phyloP scores from a whole-genome alignment of 208 protist genomes.

The Trypanosoma lewisi region DNA sequence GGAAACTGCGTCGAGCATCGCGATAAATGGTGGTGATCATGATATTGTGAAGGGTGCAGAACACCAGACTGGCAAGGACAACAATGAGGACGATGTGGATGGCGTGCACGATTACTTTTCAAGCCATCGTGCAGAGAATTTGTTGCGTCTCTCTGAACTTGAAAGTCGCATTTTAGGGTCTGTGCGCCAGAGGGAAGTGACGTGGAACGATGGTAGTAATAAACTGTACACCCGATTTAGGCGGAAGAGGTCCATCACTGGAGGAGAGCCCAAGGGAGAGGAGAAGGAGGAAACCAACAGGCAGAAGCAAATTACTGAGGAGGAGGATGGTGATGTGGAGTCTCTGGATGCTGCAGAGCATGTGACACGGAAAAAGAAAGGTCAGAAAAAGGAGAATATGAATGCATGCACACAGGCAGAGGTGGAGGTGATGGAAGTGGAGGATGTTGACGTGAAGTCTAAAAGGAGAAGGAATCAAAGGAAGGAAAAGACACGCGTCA shows the following conservation, averaged over 20 bases:
- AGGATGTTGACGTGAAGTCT: background rate
- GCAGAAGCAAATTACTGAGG: background rate
- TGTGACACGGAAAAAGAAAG: background rate
- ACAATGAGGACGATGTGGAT: slow-evolving; percentile 8
- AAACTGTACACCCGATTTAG: slow-evolving; percentile 25
- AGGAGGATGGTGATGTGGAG: background rate
- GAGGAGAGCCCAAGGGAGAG: background rate
- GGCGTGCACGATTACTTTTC: slow-evolving; percentile 59
- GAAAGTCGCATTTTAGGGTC: slow-evolving; percentile 44
- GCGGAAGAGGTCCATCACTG: slow-evolving; percentile 4
- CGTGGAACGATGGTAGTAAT: slow-evolving; percentile 25
- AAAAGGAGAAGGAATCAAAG: background rate
- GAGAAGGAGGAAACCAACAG: background rate
- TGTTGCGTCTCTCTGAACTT: slow-evolving; percentile 38
- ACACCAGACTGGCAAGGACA: background rate
- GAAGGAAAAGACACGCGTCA: background rate
- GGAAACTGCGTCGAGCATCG: too few relatives aligned
- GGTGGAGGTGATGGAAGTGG: background rate
- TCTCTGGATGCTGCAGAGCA: background rate
- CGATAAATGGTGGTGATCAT: too few relatives aligned
- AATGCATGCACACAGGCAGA: background rate
- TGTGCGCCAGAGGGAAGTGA: slow-evolving; percentile 31
- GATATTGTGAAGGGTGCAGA: background rate
- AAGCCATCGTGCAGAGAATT: slow-evolving; percentile 48
- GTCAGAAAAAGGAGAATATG: background rate